Evolutionary conservation across 441 rosid species (phyloP).

Genomic region (Syzygium syzygioides): DNA sequence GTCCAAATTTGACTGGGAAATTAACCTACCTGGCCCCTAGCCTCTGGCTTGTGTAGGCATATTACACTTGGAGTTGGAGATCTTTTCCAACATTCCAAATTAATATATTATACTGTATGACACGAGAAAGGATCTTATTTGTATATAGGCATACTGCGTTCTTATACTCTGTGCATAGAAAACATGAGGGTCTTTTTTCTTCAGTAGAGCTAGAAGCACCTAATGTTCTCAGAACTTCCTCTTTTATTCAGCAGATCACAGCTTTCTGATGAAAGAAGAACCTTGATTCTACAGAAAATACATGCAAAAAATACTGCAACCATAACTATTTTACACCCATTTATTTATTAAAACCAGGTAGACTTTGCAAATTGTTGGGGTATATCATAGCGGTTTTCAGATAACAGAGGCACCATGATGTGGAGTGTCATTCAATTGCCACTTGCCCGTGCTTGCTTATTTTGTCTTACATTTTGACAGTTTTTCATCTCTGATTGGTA

Average conservation of each 20-base stretch:
- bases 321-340: not conserved
- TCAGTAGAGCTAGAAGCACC: not conserved
- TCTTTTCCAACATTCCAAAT: not conserved
- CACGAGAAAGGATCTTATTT: not conserved
- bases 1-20: not conserved
- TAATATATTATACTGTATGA: not conserved
- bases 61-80: not conserved
- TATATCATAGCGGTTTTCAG: not conserved
- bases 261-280: not conserved
- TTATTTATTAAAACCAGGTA: not conserved
- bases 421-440: not conserved
- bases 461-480: not conserved
- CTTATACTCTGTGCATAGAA: not conserved
- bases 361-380: not conserved
- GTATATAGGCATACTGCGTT: not conserved
- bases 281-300: not conserved
- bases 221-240: not conserved
- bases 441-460: not conserved
- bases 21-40: not conserved
- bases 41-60: not conserved
- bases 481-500: not conserved
- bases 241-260: not conserved
- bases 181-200: not conserved
- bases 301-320: not conserved
- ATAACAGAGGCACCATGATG: not conserved